Conservation (phyloP, 2,329 filamentous ascomycete species). For the Botryotinia calthae region DNA sequence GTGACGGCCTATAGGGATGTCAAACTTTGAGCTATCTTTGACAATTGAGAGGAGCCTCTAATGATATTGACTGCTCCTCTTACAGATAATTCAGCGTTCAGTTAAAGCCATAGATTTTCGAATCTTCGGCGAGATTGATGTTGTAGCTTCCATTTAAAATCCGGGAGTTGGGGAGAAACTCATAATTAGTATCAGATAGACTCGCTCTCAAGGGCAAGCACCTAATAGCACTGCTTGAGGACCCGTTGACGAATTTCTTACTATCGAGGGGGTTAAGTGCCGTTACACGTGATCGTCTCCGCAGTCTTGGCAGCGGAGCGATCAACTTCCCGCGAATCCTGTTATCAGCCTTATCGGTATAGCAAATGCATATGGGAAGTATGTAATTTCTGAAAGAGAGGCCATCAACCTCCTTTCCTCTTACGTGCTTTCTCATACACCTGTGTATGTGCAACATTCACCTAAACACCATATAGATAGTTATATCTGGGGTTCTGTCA, state of each 20-base stretch:
- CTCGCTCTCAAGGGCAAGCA: background rate
- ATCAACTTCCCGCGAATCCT: too few relatives aligned
- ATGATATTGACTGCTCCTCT: background rate
- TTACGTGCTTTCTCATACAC: background rate
- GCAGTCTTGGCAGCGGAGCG: background rate
- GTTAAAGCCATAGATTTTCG: background rate
- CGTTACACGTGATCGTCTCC: background rate
- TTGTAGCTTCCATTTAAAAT: fast-evolving
- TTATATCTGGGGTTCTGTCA: background rate
- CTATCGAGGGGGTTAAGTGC: background rate
- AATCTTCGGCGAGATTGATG: too few relatives aligned
- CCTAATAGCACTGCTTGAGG: too few relatives aligned
- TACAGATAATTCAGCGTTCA: background rate
- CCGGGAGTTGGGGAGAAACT: background rate
- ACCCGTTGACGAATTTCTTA: background rate
- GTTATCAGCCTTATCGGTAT: background rate
- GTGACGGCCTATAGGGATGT: background rate
- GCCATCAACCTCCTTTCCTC: background rate
- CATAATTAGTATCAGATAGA: background rate
- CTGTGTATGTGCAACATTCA: too few relatives aligned
- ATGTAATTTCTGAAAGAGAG: background rate
- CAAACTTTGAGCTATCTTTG: background rate
- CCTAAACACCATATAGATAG: too few relatives aligned
- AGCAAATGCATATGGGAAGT: background rate
- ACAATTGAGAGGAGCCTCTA: too few relatives aligned